A percentile compares a stretch with the other conserved stretches of the same genome.
These are phyloP conservation scores for Blastobotrys serpentis DNA, from an alignment of 1,139 yeast species.

Conservation along the genomic window DNA sequence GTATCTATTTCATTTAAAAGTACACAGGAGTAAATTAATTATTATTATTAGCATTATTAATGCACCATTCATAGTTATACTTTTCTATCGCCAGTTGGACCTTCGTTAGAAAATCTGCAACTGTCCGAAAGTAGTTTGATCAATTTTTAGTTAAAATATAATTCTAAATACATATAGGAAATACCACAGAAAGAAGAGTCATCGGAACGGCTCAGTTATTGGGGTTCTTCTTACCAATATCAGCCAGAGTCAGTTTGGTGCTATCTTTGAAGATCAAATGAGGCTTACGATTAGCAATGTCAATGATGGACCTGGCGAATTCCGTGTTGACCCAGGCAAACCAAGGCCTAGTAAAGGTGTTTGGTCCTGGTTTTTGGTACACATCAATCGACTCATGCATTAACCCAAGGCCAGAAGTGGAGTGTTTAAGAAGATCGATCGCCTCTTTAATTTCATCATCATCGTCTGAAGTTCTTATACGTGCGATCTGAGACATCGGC, in stretches of 20 bases:
- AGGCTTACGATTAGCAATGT: constrained; percentile 72
- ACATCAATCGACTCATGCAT: constrained; percentile 85
- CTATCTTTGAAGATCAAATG: constrained; percentile 56
- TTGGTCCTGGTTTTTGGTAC: constrained; percentile 44
- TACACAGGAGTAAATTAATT: too few relatives aligned
- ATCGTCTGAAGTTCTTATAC: constrained; percentile 70
- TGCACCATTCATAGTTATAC: too few relatives aligned
- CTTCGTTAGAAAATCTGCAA: too few relatives aligned
- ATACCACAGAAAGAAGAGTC: too few relatives aligned
- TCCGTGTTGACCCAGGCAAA: constrained; percentile 95
- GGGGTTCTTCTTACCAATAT: constrained; percentile 2
- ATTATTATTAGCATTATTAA: too few relatives aligned
- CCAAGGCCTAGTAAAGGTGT: constrained; percentile 67
- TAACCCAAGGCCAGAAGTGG: constrained; percentile 73
- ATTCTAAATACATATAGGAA: too few relatives aligned
- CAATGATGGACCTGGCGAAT: constrained; percentile 78
- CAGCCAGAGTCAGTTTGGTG: constrained; percentile 7
- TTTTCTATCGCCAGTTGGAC: too few relatives aligned
- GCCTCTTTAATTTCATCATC: constrained; percentile 61
- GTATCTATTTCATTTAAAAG: too few relatives aligned
- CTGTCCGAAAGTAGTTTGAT: too few relatives aligned
- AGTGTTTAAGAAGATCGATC: constrained; percentile 53
- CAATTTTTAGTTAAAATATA: too few relatives aligned
- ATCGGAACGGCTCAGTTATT: not conserved
- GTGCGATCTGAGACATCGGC: constrained; percentile 82